These are phyloP conservation scores for Amanita muscaria DNA, from an alignment of 768 basidiomycete species.

Conservation along the genomic window DNA sequence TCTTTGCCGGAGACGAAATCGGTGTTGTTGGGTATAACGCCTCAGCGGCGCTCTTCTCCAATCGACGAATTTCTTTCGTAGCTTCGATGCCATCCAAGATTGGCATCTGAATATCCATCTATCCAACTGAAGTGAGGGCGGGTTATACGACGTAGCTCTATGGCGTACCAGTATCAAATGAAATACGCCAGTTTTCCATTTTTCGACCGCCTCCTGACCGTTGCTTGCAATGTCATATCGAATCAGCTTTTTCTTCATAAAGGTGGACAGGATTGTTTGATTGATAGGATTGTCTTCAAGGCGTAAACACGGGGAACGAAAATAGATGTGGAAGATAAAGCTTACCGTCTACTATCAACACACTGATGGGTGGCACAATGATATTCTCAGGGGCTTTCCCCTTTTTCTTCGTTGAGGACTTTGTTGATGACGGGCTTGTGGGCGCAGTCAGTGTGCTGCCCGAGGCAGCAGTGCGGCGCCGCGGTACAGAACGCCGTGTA, in stretches of 20 bases:
- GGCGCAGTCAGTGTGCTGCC: constrained; percentile 3
- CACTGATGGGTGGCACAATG: constrained; percentile 93
- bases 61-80: constrained; percentile 86
- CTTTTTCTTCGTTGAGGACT: constrained; percentile 36
- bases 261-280: constrained; percentile 93
- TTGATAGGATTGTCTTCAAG: constrained; percentile 92
- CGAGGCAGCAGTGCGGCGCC: not conserved
- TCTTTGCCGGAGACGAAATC: constrained; percentile 43
- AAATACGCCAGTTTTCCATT: constrained; percentile 88
- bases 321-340: constrained; percentile 10
- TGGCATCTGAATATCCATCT: constrained; percentile 99
- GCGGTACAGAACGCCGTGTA: constrained; percentile 3
- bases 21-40: constrained; percentile 55
- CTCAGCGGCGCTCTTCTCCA: constrained; percentile 62
- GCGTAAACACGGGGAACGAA: constrained; percentile 9
- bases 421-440: constrained; percentile 19
- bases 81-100: constrained; percentile 98
- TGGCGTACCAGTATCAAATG: constrained; percentile 85
- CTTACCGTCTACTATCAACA: constrained; percentile 95
- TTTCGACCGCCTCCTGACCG: constrained; percentile 91
- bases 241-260: constrained; percentile 94
- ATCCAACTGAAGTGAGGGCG: constrained; percentile 6
- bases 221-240: constrained; percentile 92
- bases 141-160: constrained; percentile 11
- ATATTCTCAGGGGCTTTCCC: constrained; percentile 50